Percentiles rank a stretch among this genome's conserved stretches.
Evolutionary conservation across 768 basidiomycete species (phyloP).

Genomic region (Lactifluus echinatus): DNA sequence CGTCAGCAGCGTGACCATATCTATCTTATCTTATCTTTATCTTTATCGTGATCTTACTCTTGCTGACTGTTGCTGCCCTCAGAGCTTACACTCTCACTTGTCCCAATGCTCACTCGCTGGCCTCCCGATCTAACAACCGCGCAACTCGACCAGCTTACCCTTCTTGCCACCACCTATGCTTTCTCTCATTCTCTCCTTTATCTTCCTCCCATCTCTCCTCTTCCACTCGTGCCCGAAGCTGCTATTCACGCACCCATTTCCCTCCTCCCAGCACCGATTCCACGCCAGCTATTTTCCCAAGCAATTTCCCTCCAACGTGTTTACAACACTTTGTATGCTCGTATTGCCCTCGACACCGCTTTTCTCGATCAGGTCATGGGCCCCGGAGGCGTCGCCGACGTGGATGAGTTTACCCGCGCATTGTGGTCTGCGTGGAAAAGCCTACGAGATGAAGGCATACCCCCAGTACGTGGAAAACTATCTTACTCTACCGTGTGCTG

Average conservation of each 20-base stretch:
- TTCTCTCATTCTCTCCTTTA: constrained; percentile 81
- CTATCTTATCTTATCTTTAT: too few relatives aligned
- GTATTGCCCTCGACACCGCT: constrained; percentile 65
- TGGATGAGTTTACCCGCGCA: constrained; percentile 79
- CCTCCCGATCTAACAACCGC: constrained; percentile 56
- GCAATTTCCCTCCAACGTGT: constrained; percentile 60
- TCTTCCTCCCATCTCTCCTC: constrained; percentile 45
- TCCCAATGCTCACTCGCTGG: constrained; percentile 36
- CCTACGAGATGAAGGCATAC: constrained; percentile 54
- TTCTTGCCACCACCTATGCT: constrained; percentile 72
- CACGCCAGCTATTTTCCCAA: constrained; percentile 55
- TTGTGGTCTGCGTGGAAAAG: constrained; percentile 84
- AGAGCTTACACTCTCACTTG: too few relatives aligned
- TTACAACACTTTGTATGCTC: constrained; percentile 82
- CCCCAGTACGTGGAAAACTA: constrained; percentile 36
- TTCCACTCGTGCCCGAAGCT: constrained; percentile 50
- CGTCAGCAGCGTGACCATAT: too few relatives aligned
- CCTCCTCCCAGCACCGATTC: constrained; percentile 82
- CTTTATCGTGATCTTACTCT: too few relatives aligned
- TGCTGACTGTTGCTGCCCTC: too few relatives aligned
- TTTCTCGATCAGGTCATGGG: constrained; percentile 87
- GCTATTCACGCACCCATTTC: constrained; percentile 88
- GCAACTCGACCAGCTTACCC: constrained; percentile 51
- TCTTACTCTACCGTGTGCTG: constrained; percentile 14
- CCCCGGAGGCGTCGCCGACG: constrained; percentile 63